These are phyloP conservation scores for Penicillium paneum DNA, from an alignment of 2,329 filamentous ascomycete species.

Conservation along the genomic window DNA sequence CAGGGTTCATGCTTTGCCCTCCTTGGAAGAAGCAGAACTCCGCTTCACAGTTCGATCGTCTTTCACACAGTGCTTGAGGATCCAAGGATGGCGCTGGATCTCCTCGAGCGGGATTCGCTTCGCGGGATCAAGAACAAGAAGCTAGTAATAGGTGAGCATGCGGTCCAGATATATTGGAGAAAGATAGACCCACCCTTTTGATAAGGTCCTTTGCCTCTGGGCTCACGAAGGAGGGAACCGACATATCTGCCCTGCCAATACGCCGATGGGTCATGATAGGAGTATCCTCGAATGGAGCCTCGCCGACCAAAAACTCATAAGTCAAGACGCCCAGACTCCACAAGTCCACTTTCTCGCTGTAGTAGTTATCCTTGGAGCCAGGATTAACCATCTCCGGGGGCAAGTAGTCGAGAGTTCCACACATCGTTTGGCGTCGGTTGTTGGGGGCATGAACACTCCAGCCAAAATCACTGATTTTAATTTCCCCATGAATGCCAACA, in stretches of 20 bases:
- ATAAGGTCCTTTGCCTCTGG: constrained; percentile 88
- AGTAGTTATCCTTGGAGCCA: constrained; percentile 77
- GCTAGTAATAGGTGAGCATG: constrained; percentile 46
- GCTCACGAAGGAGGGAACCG: constrained; percentile 84
- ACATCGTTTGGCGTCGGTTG: constrained; percentile 90
- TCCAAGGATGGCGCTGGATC: constrained; percentile 90
- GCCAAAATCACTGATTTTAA: constrained; percentile 97
- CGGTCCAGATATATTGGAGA: background rate
- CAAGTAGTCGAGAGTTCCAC: constrained; percentile 93
- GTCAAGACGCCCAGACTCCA: constrained; percentile 95
- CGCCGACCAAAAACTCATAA: constrained; percentile 93
- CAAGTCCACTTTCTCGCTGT: constrained; percentile 91
- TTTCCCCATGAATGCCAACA: constrained; percentile 92
- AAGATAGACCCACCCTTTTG: constrained; percentile 62
- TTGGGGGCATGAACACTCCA: constrained; percentile 98
- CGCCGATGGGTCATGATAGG: constrained; percentile 89
- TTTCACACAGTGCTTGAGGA: constrained; percentile 83
- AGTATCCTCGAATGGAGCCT: constrained; percentile 95
- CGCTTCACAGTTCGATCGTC: constrained; percentile 47
- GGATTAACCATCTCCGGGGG: constrained; percentile 96
- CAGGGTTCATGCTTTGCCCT: constrained; percentile 28
- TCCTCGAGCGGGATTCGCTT: constrained; percentile 89
- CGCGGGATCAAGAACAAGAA: constrained; percentile 88
- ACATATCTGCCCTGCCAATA: constrained; percentile 88
- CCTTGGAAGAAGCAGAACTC: constrained; percentile 39